Base-by-base conservation (phyloP, 2,329 filamentous ascomycete genomes). In the Madurella fahalii region DNA sequence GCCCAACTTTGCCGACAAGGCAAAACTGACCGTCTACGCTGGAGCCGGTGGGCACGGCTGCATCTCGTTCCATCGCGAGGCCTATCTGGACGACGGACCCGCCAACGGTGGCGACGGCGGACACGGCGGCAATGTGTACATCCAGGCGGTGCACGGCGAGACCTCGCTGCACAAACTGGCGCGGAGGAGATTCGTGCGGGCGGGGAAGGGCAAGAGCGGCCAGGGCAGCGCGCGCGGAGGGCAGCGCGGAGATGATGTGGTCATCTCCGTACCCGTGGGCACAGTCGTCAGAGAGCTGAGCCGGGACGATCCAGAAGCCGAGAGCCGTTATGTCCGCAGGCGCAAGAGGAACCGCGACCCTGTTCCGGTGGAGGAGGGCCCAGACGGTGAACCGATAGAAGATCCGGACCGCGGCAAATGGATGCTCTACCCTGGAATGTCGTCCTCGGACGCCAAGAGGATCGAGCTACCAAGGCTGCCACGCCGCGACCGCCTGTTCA, bases 91-190 rank as follows among this genome's bases (percentile, higher is more conserved):
- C 43, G 86, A 95, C 60, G 94, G 94, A 0, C 94, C 94, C 11
- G 84, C 94, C 9, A 97, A 99, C 70, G 94, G 94, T 47, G 94
- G 94, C 56, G 91, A 99, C 68, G 94, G 94, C 41, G 94, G 94
- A 4, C 87, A 84, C 53, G 94, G 94, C 58, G 94, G 94, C 40
- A 95, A 88, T 64, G 78, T 99, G 61, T 97, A 95, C 70, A 95
- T 99, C 54, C 93, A 97, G 72, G 92, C 94, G 8, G 84, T 95
- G 1, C 85, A 88, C 52, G 90, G 91, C 56, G 89, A 97, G 71
- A 97, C 91, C 0, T 96, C 90, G 50, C 74, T 99, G 58, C 92
- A 97, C 73, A 97, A 96, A 73, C 78, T 99, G 9, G 87, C 90
- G 1, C 80, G 93, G 40, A 78, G 86, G 62, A 84, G 89, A 2